phyloP scores from a whole-genome alignment of 73 alveolate genomes.

The Paramecium caudatum region DNA sequence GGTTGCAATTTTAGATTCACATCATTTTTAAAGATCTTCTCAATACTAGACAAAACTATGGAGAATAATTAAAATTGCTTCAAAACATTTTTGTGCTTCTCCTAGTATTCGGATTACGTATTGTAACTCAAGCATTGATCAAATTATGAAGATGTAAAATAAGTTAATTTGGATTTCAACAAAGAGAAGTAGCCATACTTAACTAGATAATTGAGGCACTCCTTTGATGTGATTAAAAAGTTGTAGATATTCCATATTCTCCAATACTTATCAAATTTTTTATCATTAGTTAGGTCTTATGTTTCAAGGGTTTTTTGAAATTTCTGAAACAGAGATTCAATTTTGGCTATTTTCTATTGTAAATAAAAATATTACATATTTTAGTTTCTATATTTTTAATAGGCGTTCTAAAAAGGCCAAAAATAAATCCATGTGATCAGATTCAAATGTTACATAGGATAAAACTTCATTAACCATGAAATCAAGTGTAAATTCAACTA shows the following conservation, averaged over 20 bases:
- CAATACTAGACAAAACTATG: slow-evolving; percentile 46
- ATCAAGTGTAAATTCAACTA: slow-evolving; percentile 57
- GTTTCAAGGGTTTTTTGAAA: slow-evolving; percentile 60
- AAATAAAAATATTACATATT: neutral
- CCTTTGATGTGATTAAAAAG: slow-evolving; percentile 55
- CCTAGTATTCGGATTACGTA: slow-evolving; percentile 4
- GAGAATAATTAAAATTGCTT: slow-evolving; percentile 43
- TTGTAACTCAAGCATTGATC: slow-evolving; percentile 46
- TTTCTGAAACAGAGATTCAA: slow-evolving; percentile 41
- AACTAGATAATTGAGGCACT: slow-evolving; percentile 62
- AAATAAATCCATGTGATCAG: slow-evolving; percentile 65
- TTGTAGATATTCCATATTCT: slow-evolving; percentile 66
- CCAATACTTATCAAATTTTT: slow-evolving; percentile 67
- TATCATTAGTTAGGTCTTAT: slow-evolving; percentile 47
- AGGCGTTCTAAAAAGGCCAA: slow-evolving; percentile 45
- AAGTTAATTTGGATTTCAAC: slow-evolving; percentile 30
- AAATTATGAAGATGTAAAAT: slow-evolving; percentile 44
- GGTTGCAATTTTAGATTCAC: slow-evolving; percentile 20
- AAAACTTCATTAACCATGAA: slow-evolving; percentile 62
- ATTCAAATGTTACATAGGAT: slow-evolving; percentile 17
- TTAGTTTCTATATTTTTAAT: slow-evolving; percentile 45
- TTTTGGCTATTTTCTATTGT: slow-evolving; percentile 48
- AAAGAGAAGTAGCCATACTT: slow-evolving; percentile 61
- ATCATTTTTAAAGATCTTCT: slow-evolving; percentile 41
- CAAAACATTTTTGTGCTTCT: neutral